Evolutionary conservation across 2,329 filamentous ascomycete genomes (phyloP).

Genomic region (Nothophoma quercina): DNA sequence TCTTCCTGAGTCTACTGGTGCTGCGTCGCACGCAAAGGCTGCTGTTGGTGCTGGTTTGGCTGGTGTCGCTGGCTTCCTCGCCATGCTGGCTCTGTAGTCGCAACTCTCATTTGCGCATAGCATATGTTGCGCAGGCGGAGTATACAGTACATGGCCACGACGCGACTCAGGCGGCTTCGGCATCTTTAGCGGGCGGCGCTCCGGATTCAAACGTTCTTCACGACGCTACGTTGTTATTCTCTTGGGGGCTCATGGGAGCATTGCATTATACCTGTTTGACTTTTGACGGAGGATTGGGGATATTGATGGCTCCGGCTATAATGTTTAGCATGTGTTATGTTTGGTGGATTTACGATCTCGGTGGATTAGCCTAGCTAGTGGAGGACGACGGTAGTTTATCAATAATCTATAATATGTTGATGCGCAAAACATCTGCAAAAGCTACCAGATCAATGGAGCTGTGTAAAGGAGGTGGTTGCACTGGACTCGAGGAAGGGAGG

Average conservation of each 20-base stretch:
- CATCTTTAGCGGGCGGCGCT: slow-evolving; percentile 35
- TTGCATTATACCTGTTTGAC: slow-evolving; percentile 19
- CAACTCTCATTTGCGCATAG: neutral
- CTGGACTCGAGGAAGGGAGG: neutral
- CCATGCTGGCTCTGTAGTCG: slow-evolving; percentile 54
- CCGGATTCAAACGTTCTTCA: slow-evolving; percentile 38
- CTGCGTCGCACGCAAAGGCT: slow-evolving; percentile 48
- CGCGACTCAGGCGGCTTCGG: slow-evolving; percentile 8
- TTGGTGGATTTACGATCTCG: neutral
- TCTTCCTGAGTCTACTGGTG: slow-evolving; percentile 29
- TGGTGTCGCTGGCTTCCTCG: slow-evolving; percentile 52
- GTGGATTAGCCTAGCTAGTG: neutral
- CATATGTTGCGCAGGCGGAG: neutral
- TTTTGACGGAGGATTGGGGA: slow-evolving; percentile 14
- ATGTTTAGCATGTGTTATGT: slow-evolving; percentile 23
- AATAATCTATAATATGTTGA: slow-evolving; percentile 18
- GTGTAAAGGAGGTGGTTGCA: neutral
- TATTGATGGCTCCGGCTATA: slow-evolving; percentile 27
- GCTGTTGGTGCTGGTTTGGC: slow-evolving; percentile 51
- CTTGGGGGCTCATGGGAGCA: slow-evolving; percentile 23
- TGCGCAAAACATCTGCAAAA: neutral
- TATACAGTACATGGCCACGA: slow-evolving; percentile 3
- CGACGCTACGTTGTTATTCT: slow-evolving; percentile 45
- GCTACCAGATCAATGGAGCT: neutral
- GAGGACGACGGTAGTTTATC: neutral